Percentiles rank a stretch among this genome's conserved stretches.
These are phyloP conservation scores for Ascoidea tarda DNA, from an alignment of 805 yeast genomes.

Conservation along the genomic window DNA sequence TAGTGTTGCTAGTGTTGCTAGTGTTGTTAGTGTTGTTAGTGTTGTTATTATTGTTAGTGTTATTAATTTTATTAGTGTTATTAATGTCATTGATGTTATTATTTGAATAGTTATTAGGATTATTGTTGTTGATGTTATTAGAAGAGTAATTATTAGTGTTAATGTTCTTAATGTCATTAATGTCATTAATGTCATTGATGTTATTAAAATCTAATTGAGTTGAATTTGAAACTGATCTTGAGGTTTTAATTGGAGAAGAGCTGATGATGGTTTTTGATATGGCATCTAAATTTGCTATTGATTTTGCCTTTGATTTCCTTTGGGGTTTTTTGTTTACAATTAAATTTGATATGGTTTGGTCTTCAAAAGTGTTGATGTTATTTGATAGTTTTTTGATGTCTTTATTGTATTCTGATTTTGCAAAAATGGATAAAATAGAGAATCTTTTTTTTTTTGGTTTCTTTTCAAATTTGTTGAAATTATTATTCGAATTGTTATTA, in stretches of 20 bases:
- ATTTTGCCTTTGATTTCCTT: not conserved
- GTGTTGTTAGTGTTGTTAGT: not conserved
- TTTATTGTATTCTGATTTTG: not conserved
- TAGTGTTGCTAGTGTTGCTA: not conserved
- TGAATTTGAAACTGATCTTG: not conserved
- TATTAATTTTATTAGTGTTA: not conserved
- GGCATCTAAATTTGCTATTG: not conserved
- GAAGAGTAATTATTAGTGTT: not conserved
- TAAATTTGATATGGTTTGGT: not conserved
- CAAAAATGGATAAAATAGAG: not conserved
- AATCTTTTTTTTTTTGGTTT: not conserved
- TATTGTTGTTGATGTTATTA: not conserved
- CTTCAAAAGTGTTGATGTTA: no score
- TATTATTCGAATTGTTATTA: not conserved
- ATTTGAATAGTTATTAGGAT: not conserved
- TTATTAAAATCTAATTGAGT: no score
- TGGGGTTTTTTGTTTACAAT: not conserved
- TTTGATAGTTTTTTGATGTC: not conserved
- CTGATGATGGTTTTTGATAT: not conserved
- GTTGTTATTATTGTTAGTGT: not conserved
- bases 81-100: not conserved
- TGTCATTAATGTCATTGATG: not conserved
- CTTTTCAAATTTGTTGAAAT: not conserved
- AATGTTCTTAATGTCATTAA: not conserved
- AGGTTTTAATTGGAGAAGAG: not conserved